Base-by-base conservation (phyloP, 2,329 filamentous ascomycete species). In the Colletotrichum siamense region DNA sequence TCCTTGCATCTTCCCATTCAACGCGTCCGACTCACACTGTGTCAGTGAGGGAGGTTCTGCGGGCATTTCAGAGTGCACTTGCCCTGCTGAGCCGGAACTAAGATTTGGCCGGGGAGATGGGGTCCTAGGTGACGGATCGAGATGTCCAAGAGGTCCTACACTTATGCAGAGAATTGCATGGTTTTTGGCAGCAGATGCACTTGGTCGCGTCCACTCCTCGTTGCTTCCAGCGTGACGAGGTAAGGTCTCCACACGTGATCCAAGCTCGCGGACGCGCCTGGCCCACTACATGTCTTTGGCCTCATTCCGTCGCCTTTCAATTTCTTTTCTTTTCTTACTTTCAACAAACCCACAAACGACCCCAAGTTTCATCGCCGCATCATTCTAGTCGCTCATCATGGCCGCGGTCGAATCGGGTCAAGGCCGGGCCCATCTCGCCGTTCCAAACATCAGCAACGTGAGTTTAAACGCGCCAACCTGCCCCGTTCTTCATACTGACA, bases 21-120 rank as follows among this genome's bases (percentile, higher is more conserved):
- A 44, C 24, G 13, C 61, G 28, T 24, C 8, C 30, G 62, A 75
- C 78, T 84, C 79, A 81, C 76, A 55, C 34, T 44, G 26, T 74
- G 2, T 64, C 79, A 90, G 88, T 90, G 78, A 83, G 84, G 16
- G 89, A 92, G 80, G 92, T 93, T 71, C 90, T 93, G 12, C 87
- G 88, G 66, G 92, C 92, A 24, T 93, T 93, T 82, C 90, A 93
- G 81, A 92, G 88, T 79, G 92, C 92, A 30, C 82, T 93, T 77
- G 89, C 90, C 6, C 85, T 93, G 59, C 85, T 93, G 22, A 88
- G 85, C 77, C 76, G 61, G 52, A 39, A 32, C 15, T 63, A 59
- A 26, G 36, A 65, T 39, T 57, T 22, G 26, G 36, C 28, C n/a
- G 3, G 8, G 7, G 52, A 59, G 22, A 61, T n/a, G 26, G 30